Percentiles rank a stretch among this genome's conserved stretches.
These are phyloP conservation scores for Ophiosphaerella narmari DNA, from an alignment of 2,329 filamentous ascomycete species.

Conservation along the genomic window DNA sequence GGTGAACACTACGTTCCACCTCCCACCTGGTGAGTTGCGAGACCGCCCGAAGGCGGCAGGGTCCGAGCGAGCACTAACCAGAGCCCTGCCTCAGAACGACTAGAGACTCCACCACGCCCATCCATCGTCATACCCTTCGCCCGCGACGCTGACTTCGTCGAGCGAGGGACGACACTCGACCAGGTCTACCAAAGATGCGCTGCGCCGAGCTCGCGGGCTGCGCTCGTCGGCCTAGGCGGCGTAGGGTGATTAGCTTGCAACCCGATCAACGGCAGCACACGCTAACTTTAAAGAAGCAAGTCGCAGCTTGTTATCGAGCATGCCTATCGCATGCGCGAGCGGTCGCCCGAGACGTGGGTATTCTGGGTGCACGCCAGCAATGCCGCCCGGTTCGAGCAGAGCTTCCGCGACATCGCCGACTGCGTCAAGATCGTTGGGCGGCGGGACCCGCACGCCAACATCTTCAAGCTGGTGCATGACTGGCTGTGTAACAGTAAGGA, in stretches of 20 bases:
- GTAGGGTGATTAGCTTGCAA: conserved; percentile 15
- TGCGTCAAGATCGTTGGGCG: conserved; percentile 13
- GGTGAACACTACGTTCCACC: too few species aligned
- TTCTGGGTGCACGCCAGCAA: conserved; percentile 14
- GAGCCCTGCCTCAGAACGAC: too few species aligned
- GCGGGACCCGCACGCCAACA: background rate
- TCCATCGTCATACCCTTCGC: conserved; percentile 16
- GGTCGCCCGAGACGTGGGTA: conserved; percentile 17
- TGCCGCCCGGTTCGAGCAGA: conserved; percentile 7
- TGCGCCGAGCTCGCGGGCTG: conserved; percentile 14
- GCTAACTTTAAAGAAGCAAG: conserved; percentile 11
- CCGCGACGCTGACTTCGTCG: conserved; percentile 27
- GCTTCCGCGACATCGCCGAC: conserved; percentile 20
- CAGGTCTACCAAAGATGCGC: conserved; percentile 9
- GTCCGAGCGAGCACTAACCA: too few species aligned
- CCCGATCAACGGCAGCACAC: background rate
- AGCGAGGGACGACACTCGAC: conserved; percentile 17
- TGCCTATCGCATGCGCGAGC: conserved; percentile 9
- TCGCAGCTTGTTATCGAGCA: conserved; percentile 2
- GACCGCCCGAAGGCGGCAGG: too few species aligned
- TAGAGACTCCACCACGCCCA: too few species aligned
- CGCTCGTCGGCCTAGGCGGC: conserved; percentile 34
- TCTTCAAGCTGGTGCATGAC: too few species aligned
- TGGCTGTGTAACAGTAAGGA: background rate
- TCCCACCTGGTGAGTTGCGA: too few species aligned